Evolutionary conservation across 2,329 filamentous ascomycete genomes (phyloP).

Genomic region (Venturia asperata): DNA sequence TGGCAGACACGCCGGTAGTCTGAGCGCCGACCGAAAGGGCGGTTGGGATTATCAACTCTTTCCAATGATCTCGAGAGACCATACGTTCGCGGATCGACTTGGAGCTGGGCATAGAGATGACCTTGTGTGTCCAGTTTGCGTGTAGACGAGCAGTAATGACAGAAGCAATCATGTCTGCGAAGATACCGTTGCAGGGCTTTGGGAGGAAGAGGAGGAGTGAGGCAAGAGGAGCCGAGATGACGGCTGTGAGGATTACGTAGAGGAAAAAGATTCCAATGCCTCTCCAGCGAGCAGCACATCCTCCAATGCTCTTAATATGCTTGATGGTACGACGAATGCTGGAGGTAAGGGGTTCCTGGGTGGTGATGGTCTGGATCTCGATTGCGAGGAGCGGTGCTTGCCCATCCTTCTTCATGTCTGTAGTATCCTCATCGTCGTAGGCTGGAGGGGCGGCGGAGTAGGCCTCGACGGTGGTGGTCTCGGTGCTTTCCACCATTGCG

Average conservation of each 20-base stretch:
- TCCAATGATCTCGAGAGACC: slow-evolving; percentile 53
- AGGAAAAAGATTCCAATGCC: slow-evolving; percentile 50
- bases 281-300: slow-evolving; percentile 61
- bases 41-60: slow-evolving; percentile 12
- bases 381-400: slow-evolving; percentile 33
- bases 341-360: slow-evolving; percentile 53
- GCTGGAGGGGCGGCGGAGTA: slow-evolving; percentile 43
- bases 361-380: slow-evolving; percentile 38
- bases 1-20: neutral
- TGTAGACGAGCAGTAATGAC: slow-evolving; percentile 60
- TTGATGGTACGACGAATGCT: slow-evolving; percentile 51
- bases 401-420: slow-evolving; percentile 20
- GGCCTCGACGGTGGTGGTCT: slow-evolving; percentile 30
- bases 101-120: slow-evolving; percentile 63
- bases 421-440: slow-evolving; percentile 34
- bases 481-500: slow-evolving; percentile 56
- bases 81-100: slow-evolving; percentile 60
- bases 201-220: slow-evolving; percentile 15
- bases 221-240: slow-evolving; percentile 33
- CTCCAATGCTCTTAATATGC: slow-evolving; percentile 57
- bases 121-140: slow-evolving; percentile 76
- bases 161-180: slow-evolving; percentile 43
- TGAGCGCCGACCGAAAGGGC: slow-evolving; percentile 9
- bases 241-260: slow-evolving; percentile 29
- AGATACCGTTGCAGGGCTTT: slow-evolving; percentile 21